Conservation (phyloP, 306 rosid species). For the Trifolium fragiferum region DNA sequence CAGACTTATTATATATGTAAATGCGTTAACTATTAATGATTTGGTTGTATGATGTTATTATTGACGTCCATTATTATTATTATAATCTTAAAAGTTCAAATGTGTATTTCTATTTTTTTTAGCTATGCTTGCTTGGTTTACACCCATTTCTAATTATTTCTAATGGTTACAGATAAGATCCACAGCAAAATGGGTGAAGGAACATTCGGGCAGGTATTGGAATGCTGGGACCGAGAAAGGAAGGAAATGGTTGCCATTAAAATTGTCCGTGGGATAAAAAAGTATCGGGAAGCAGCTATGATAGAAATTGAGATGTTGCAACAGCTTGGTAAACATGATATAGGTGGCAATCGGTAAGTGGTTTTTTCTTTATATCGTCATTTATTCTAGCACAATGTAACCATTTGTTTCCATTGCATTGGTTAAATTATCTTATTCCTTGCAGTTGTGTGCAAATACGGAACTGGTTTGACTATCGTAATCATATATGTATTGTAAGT, state of each 20-base stretch:
- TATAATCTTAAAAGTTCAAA: background rate
- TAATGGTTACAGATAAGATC: constrained; percentile 70
- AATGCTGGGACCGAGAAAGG: constrained; percentile 94
- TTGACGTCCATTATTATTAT: background rate
- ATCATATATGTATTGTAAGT: constrained; percentile 99
- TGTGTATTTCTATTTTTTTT: background rate
- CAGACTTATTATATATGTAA: background rate
- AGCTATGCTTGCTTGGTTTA: background rate
- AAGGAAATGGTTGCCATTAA: constrained; percentile 95
- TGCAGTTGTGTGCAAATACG: constrained; percentile 99
- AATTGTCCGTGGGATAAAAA: constrained; percentile 87
- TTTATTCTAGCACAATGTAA: background rate
- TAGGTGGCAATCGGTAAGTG: constrained; percentile 90
- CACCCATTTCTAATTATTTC: background rate
- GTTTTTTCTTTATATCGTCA: constrained; percentile 2
- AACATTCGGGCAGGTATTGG: constrained; percentile 95
- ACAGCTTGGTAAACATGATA: constrained; percentile 89
- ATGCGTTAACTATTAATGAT: background rate
- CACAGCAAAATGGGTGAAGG: constrained; percentile 98
- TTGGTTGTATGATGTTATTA: background rate
- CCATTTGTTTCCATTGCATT: constrained; percentile 46
- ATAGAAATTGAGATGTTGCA: constrained; percentile 92
- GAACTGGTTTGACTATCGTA: constrained; percentile 99
- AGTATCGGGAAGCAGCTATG: constrained; percentile 98
- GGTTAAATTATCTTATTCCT: constrained; percentile 92